Base-by-base conservation (phyloP, 2,329 filamentous ascomycete species). In the Ciborinia camelliae region DNA sequence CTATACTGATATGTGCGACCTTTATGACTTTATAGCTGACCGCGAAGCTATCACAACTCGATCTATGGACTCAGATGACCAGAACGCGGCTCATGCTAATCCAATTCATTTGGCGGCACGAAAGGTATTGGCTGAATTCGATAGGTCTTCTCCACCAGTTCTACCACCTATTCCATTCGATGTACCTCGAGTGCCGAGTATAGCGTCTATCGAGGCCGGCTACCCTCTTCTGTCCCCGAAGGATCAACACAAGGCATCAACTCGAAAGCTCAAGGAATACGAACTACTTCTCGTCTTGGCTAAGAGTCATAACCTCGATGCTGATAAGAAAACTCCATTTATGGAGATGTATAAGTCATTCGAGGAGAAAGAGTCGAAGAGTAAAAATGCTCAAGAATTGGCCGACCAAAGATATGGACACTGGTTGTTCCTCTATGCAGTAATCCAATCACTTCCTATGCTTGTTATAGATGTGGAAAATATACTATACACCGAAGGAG, bases 161-260 rank as follows among this genome's bases (percentile, higher is more conserved):
- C 85, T 94, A 66, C 95, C 95, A 0, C 92, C 94, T 0, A 87
- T 98, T 63, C 94, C 95, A 0, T 98, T 94, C 73, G 94, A 98
- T 74, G 81, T 91, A 5, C 94, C 95, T 3, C 84, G 88, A 69
- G 77, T 96, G 30, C 94, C 94, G 0, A 84, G 83, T 0, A 83
- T 96, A 71, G 81, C 83, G 39, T 80, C 85, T 1, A 82, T 92
- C 23, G 82, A 88, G 64, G 82, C 85, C 48, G 89, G 86, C 51
- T 90, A 47, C 86, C 73, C 78, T 83, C 67, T 82, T 82, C 1
- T 91, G 39, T 84, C 90, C 26, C 75, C 84, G 1, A 94, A 92
- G 77, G 90, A 92, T 71, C 90, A 94, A 74, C 79, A 82, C 41
- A 92, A 91, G 74, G 84, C 90, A 63, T 84, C 87, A 66, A 84